phyloP scores from a whole-genome alignment of 2,329 filamentous ascomycete species.

The Leptographium lundbergii region DNA sequence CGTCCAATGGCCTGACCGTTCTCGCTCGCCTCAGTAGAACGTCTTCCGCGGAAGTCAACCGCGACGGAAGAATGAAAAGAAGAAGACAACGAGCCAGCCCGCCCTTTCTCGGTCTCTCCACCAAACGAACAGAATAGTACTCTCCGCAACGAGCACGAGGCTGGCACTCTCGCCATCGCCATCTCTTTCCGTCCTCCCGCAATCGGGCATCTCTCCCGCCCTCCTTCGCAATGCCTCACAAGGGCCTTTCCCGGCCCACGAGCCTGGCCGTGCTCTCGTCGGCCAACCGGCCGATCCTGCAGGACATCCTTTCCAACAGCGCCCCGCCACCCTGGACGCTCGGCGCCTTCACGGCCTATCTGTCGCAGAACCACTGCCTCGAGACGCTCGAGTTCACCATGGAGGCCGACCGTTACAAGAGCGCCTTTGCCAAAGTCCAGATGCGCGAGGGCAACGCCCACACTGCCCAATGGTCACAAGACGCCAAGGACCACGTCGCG shows the following conservation, averaged over 20 bases:
- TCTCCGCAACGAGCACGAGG: slow-evolving; percentile 26
- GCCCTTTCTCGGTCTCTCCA: slow-evolving; percentile 28
- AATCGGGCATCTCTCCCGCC: neutral
- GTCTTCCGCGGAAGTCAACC: neutral
- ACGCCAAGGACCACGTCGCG: slow-evolving; percentile 53
- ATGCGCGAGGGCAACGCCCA: slow-evolving; percentile 23
- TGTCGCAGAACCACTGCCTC: slow-evolving; percentile 93
- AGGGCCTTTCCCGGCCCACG: slow-evolving; percentile 29
- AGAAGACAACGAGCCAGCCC: slow-evolving; percentile 29
- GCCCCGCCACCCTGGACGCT: slow-evolving; percentile 83
- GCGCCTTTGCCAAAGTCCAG: slow-evolving; percentile 36
- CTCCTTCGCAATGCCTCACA: slow-evolving; percentile 23
- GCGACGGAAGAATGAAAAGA: slow-evolving; percentile 12
- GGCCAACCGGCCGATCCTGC: slow-evolving; percentile 51
- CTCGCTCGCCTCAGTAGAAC: neutral
- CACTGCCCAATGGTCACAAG: slow-evolving; percentile 19
- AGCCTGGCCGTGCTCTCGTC: slow-evolving; percentile 34
- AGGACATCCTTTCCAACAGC: slow-evolving; percentile 77
- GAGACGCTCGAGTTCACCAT: slow-evolving; percentile 96
- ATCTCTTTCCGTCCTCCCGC: no score
- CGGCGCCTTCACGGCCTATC: slow-evolving; percentile 86
- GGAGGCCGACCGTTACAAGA: slow-evolving; percentile 75
- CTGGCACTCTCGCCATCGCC: slow-evolving; percentile 23
- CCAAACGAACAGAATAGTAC: slow-evolving; percentile 1
- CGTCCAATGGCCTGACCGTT: neutral